Conservation (phyloP, 805 yeast species). For the Yarrowia deformans region DNA sequence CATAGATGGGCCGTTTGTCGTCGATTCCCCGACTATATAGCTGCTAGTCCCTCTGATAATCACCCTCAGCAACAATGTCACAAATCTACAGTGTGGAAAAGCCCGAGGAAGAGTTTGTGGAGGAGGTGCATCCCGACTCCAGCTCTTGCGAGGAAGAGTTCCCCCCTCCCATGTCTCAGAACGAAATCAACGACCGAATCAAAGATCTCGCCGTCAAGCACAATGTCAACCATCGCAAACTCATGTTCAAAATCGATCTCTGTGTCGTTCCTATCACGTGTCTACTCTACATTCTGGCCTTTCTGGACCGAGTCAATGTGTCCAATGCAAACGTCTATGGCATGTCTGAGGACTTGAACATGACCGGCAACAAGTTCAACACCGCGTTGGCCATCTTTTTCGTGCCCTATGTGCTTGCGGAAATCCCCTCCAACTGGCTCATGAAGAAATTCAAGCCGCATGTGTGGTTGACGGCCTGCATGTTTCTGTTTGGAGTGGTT, state of each 20-base stretch:
- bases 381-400: conserved; percentile 73
- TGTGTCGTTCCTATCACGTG: conserved; percentile 79
- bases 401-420: conserved; percentile 70
- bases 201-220: conserved; percentile 53
- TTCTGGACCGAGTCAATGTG: conserved; percentile 81
- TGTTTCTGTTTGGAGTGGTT: conserved; percentile 66
- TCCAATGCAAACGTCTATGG: conserved; percentile 82
- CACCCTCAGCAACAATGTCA: background rate
- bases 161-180: background rate
- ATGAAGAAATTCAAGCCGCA: conserved; percentile 69
- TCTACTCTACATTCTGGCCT: conserved; percentile 73
- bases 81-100: no score
- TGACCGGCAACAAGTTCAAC: conserved; percentile 67
- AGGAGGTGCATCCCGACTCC: no score
- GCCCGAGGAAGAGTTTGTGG: background rate
- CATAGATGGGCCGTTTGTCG: background rate
- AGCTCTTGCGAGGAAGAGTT: background rate
- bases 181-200: conserved; percentile 32
- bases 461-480: conserved; percentile 65
- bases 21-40: no score
- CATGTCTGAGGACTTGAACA: conserved; percentile 60
- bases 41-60: background rate
- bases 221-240: conserved; percentile 61
- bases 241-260: conserved; percentile 70
- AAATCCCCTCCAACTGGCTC: conserved; percentile 70